Base-by-base conservation (phyloP, 139 green algal species). In the Trebouxia sp. region DNA sequence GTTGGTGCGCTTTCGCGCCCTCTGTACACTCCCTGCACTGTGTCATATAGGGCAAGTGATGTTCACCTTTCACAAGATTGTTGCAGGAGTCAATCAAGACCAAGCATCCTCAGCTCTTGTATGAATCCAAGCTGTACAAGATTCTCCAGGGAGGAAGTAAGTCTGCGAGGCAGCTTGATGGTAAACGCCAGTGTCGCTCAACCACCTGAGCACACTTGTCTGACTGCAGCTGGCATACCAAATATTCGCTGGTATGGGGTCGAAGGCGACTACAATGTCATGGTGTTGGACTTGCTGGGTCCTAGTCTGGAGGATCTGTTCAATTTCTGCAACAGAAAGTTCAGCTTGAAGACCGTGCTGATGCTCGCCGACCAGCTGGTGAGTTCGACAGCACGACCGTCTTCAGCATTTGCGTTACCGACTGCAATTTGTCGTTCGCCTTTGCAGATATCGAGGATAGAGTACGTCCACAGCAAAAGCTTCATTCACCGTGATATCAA, bases 401-500 rank as follows among this genome's bases (percentile, higher is more conserved):
- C n/a, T n/a, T n/a, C n/a, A n/a, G n/a, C n/a, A n/a, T n/a, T n/a
- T 9, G 12, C 4, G 50, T 58, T 22, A 17, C 22, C 50, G 22
- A 6, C 50, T 58, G 22, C 50, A 6, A 58, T 22, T 41, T 15
- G 37, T 47, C 48, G 42, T 62, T 30, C 30, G 24, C 45, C 20
- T n/a, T 10, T 86, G 89, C 90, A 97, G 93, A 83, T 98, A 32
- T 96, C 92, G 0, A 85, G 97, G 5, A 95, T 99, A 41, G 97
- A 99, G 90, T 99, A 97, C 83, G 92, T 99, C 48, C 97, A 99
- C 87, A 94, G 89, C 41, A 98, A 97, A 83, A 95, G 86, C 84
- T 99, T 99, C 87, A 98, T 99, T 81, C 97, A 99, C 88, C 91
- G 96, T 4, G 93, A 97, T 84, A 99, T 99, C 86, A 99, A 99